Base-by-base conservation (phyloP, 176 grass and related monocot species). In the Carex myosuroides region DNA sequence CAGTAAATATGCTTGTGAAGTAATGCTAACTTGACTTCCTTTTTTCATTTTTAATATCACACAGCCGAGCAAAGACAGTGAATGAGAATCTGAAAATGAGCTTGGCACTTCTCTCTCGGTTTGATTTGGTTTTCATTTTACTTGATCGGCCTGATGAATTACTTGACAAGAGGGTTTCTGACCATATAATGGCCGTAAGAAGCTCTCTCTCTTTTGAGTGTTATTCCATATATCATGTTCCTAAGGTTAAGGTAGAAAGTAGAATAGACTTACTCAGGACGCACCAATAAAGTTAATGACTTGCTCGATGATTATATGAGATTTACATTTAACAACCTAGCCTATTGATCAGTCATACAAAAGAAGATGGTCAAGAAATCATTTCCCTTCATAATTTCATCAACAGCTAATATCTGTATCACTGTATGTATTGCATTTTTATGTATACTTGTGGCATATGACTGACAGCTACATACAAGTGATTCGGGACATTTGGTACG, bases 91-190 rank as follows among this genome's bases (percentile, higher is more conserved):
- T 98, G 64, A 93, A 92, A 81, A 95, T 95, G 95, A 93, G 84
- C 85, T 91, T 92, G 12, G 86, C 95, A 39, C 91, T 98, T 32
- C 86, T 98, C 69, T 95, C 95, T 60, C 91, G 92, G 8, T 98
- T 98, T 86, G 95, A 95, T 89, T 90, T 98, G 64, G 88, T 95
- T 85, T 98, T 98, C 64, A 95, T 98, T 87, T 90, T 95, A 81
- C 89, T 95, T 50, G 95, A 98, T 81, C 88, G 91, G 44, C 95
- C 92, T 89, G 80, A 98, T 54, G 89, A 93, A 64, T 9, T 83
- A 5, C 89, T 95, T 44, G 95, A 98, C 88, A 98, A 94, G 88
- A 88, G 89, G 64, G 59, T 95, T 32, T 95, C 95, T 62, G 95
- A 93, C 42, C 95, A 95, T 58, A 94, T 95, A 87, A 95, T 94